Evolutionary conservation across 179 eudicot genomes (phyloP), one percentile per base, ranked within the genome.

Genomic region (Beta corolliflora): DNA sequence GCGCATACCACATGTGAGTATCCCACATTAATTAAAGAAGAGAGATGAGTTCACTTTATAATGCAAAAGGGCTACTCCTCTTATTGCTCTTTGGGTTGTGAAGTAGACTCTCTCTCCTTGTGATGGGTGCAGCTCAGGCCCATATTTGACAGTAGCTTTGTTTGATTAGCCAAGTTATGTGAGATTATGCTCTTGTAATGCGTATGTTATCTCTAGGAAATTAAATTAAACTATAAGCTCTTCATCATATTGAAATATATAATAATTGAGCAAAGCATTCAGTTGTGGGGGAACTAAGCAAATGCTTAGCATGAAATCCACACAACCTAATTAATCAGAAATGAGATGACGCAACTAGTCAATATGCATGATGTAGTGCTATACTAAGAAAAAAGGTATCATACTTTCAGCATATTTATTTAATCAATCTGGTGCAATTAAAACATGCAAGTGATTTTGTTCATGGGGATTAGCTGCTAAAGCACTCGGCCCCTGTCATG

Each of bases 231-330:
- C 41, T 36, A 25, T 25, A 36, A 36, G 2, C 41, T 36, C 41
- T 36, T 36, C 41, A 36, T 36, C 41, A 36, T 36, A 36, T 36
- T 1, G 41, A 36, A 36, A 36, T 36, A 36, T 36, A 36, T 36
- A 36, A 25, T 25, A 25, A 13, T 29, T 50, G 18, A 23, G 73
- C 21, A 4, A 65, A 77, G 23, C 19, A 2, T 41, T 76, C 36
- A 45, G 9, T 76, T 44, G 29, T 46, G 75, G 75, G 29, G 75
- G n/a, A 46, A 44, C 5, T 21, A 41, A 48, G 7, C 60, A 64
- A 50, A 77, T 80, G 82, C 82, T 73, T 73, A 71, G 64, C 16
- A 36, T 41, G 53, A 72, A 73, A 48, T 63, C 79, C 59, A 75
- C 56, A 73, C 31, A 50, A 73, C 54, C 46, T 79, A 45, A 69